Base-by-base conservation (phyloP, 108 stramenopile genomes). In the Nitzschia sp. region DNA sequence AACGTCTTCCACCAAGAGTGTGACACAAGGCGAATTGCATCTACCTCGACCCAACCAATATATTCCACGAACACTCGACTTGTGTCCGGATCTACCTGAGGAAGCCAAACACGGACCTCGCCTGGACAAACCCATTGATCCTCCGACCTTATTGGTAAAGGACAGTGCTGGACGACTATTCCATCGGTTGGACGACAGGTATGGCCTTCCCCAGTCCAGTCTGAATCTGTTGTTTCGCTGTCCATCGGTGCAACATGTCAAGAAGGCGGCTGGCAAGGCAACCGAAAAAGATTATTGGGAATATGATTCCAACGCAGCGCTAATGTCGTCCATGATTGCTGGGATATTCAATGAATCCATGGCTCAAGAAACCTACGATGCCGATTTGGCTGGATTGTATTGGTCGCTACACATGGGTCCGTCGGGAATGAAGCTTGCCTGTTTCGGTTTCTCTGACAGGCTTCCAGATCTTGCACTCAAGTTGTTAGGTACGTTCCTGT, bases 141-240 rank as follows among this genome's bases (percentile, higher is more conserved):
- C 93, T 43, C 93, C 93, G 7, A 79, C 72, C 14, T 54, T 94
- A 7, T 46, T 82, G n/a, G 57, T 90, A 14, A 64, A 83, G 8
- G 79, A 88, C 42, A 41, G 71, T 10, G 48, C 63, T 12, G 80
- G 83, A 57, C 83, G 88, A n/a, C 86, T 94, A 40, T 94, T 76
- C 82, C 85, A 88, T 80, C 80, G 89, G 40, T 77, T 94, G 25
- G 93, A 94, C 65, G 93, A 94, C 64, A 72, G 93, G 8, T 94
- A 94, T 66, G 89, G 86, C 8, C 63, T 92, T 7, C 93, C 93
- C 26, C 88, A 87, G 46, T 73, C 90, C 12, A 78, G 64, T 22
- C 2, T 92, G 53, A 80, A 75, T 3, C 25, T 94, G 3, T 56
- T 94, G 12, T 62, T 92, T 41, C 72, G 90, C 41, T 88, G 79